phyloP scores from a whole-genome alignment of 1,284 basidiomycete species.

The Papiliotrema laurentii region DNA sequence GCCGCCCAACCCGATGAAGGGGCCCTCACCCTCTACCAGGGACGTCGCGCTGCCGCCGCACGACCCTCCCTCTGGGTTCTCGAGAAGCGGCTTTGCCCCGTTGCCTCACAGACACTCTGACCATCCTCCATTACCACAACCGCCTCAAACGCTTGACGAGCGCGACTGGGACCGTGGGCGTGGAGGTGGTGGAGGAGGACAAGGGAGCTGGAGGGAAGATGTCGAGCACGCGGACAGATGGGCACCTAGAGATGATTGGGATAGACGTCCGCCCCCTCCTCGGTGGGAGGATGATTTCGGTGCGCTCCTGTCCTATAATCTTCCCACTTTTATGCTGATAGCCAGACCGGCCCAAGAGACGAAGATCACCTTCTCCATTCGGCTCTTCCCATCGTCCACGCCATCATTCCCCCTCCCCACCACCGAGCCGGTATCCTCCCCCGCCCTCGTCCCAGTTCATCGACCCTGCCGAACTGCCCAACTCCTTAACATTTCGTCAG shows the following conservation, averaged over 20 bases:
- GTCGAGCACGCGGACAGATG: neutral
- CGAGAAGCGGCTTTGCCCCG: constrained; percentile 30
- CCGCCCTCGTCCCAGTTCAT: constrained; percentile 16
- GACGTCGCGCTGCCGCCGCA: neutral
- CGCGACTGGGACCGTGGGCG: constrained; percentile 8
- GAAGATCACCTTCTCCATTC: constrained; percentile 78
- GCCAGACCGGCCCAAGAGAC: constrained; percentile 61
- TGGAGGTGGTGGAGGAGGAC: constrained; percentile 4
- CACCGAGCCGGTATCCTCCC: constrained; percentile 6
- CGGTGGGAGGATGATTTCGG: constrained; percentile 39
- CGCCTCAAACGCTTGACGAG: neutral
- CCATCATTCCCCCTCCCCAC: constrained; percentile 29
- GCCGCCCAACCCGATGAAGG: neutral
- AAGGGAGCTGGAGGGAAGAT: neutral
- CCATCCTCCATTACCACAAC: constrained; percentile 14
- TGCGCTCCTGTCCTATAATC: constrained; percentile 9
- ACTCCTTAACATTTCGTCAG: constrained; percentile 72
- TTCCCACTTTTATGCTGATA: neutral
- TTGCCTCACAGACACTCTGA: constrained; percentile 31
- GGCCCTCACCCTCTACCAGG: neutral
- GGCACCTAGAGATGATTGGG: constrained; percentile 7
- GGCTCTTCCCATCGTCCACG: constrained; percentile 49
- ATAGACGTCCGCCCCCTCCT: constrained; percentile 14
- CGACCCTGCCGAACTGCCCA: constrained; percentile 77
- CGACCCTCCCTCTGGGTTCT: constrained; percentile 19